Conservation (phyloP, 1,284 basidiomycete genomes). For the Sanghuangporus weigelae region DNA sequence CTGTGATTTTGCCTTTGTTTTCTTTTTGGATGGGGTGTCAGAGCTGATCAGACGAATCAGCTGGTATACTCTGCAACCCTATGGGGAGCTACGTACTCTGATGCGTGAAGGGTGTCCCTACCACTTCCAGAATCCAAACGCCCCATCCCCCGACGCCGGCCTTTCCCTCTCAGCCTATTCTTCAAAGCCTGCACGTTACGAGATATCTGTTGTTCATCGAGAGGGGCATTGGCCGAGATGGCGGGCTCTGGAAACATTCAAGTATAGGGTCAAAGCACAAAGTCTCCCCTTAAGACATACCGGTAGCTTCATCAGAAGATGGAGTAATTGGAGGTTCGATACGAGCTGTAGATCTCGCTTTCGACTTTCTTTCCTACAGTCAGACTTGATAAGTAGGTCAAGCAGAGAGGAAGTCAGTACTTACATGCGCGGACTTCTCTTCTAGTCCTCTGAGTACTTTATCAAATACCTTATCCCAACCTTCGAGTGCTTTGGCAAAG, state of each 20-base stretch:
- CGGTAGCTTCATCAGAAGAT: slow-evolving; percentile 53
- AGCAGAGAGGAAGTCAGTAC: slow-evolving; percentile 18
- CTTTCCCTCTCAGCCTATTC: slow-evolving; percentile 68
- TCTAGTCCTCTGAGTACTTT: slow-evolving; percentile 72
- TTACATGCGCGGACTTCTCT: slow-evolving; percentile 65
- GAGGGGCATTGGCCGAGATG: slow-evolving; percentile 47
- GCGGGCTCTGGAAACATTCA: slow-evolving; percentile 40
- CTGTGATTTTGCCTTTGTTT: slow-evolving; percentile 68
- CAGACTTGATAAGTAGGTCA: not conserved
- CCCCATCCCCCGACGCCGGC: slow-evolving; percentile 48
- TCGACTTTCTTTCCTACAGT: slow-evolving; percentile 63
- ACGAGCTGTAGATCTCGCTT: slow-evolving; percentile 43
- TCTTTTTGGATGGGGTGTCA: slow-evolving; percentile 53
- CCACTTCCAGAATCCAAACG: slow-evolving; percentile 51
- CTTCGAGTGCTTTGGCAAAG: slow-evolving; percentile 66
- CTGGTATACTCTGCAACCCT: slow-evolving; percentile 13
- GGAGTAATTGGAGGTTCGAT: slow-evolving; percentile 37
- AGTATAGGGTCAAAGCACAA: not conserved
- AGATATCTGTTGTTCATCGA: slow-evolving; percentile 86
- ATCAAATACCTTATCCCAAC: slow-evolving; percentile 83
- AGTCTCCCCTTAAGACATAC: not conserved
- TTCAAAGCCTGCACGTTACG: slow-evolving; percentile 91
- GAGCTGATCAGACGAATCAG: slow-evolving; percentile 37
- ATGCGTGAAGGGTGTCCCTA: slow-evolving; percentile 55
- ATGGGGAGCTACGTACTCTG: slow-evolving; percentile 49